Conservation (phyloP, 169 alveolate species). For the Eimeria necatrix region DNA sequence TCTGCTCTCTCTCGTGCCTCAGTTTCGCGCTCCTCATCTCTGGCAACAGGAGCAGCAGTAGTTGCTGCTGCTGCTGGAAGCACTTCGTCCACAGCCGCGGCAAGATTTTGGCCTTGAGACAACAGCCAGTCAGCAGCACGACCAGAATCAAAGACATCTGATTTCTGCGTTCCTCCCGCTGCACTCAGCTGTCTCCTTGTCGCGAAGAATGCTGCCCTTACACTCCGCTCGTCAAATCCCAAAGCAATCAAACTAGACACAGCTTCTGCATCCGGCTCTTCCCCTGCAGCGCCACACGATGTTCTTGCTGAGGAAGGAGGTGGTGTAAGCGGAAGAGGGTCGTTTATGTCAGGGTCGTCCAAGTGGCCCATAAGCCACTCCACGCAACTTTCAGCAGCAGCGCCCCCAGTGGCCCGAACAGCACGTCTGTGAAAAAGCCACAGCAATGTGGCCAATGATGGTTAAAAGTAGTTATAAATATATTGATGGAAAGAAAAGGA, state of each 20-base stretch:
- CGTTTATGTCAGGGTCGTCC: slow-evolving; percentile 78
- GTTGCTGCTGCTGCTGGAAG: slow-evolving; percentile 62
- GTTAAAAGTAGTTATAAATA: too few relatives aligned
- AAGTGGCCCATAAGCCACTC: slow-evolving; percentile 79
- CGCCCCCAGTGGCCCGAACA: slow-evolving; percentile 64
- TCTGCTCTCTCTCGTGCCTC: slow-evolving; percentile 44
- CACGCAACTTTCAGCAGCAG: slow-evolving; percentile 73
- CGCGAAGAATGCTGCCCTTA: slow-evolving; percentile 44
- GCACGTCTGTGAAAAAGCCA: slow-evolving; percentile 69
- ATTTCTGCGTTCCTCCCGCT: background rate
- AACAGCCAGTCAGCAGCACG: slow-evolving; percentile 82
- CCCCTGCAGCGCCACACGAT: slow-evolving; percentile 42
- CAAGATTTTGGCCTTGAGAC: slow-evolving; percentile 62
- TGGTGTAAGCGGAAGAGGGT: slow-evolving; percentile 27
- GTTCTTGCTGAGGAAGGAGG: slow-evolving; percentile 17
- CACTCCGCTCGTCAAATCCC: slow-evolving; percentile 70
- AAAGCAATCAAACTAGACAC: slow-evolving; percentile 27
- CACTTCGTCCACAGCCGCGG: slow-evolving; percentile 66
- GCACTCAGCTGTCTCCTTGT: background rate
- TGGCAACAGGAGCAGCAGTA: slow-evolving; percentile 47
- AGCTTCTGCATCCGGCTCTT: slow-evolving; percentile 66
- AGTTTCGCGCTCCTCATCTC: background rate
- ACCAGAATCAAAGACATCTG: slow-evolving; percentile 5
- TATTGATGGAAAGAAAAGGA: too few relatives aligned
- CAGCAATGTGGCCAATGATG: background rate